Conservation (phyloP, 768 basidiomycete genomes). For the Clathrus columnatus region DNA sequence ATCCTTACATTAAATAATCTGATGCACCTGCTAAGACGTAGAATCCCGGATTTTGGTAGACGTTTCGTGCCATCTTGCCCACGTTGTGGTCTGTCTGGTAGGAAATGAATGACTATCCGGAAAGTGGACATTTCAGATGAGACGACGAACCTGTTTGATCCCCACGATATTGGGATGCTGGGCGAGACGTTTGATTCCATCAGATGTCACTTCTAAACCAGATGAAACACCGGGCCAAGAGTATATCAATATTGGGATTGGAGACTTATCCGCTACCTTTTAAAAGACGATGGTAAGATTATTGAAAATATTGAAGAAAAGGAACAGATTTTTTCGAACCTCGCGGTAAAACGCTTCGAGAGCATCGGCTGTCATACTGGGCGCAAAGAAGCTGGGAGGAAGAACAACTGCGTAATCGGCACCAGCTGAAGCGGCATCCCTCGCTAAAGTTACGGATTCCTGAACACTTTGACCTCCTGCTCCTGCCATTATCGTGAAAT, state of each 20-base stretch:
- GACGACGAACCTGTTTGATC: slow-evolving; percentile 21
- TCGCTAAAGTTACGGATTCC: slow-evolving; percentile 67
- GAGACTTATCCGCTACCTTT: slow-evolving; percentile 59
- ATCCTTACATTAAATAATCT: slow-evolving; percentile 15
- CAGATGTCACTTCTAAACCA: slow-evolving; percentile 26
- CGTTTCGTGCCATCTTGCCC: slow-evolving; percentile 22
- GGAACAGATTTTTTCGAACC: slow-evolving; percentile 16
- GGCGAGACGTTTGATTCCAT: slow-evolving; percentile 22
- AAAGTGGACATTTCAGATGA: background rate
- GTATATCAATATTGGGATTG: slow-evolving; percentile 83
- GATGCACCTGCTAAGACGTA: slow-evolving; percentile 16
- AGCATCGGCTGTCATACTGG: slow-evolving; percentile 42
- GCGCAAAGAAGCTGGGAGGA: slow-evolving; percentile 57
- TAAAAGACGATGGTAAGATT: background rate
- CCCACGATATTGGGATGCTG: slow-evolving; percentile 27
- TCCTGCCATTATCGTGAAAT: slow-evolving; percentile 72
- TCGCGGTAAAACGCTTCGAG: slow-evolving; percentile 75
- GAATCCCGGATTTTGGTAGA: slow-evolving; percentile 12
- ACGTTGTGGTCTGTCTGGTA: slow-evolving; percentile 25
- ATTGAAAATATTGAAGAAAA: background rate
- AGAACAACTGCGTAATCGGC: slow-evolving; percentile 86
- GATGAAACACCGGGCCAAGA: slow-evolving; percentile 37
- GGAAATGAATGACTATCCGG: background rate
- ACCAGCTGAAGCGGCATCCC: slow-evolving; percentile 76
- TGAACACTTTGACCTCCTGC: slow-evolving; percentile 81